phyloP scores from a whole-genome alignment of 78 protist species.

The Emiliania huxleyi region DNA sequence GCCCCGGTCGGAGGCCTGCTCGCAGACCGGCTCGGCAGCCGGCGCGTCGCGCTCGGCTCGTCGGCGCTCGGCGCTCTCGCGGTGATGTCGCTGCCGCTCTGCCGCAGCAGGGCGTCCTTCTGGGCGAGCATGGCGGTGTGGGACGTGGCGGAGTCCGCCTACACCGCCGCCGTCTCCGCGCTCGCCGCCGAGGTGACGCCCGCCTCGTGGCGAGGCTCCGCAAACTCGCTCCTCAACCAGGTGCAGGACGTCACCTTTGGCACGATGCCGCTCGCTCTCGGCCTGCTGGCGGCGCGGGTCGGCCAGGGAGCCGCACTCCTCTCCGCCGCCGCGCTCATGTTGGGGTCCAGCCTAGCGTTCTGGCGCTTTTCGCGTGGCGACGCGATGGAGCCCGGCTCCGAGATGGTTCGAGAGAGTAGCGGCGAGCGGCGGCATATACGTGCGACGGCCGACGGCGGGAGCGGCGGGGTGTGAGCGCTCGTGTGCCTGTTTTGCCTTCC shows the following conservation, averaged over 20 bases:
- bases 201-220: background rate
- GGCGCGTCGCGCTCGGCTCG: background rate
- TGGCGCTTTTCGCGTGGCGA: no score
- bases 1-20: slow-evolving; percentile 11
- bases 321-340: no score
- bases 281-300: no score
- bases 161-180: background rate
- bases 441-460: no score
- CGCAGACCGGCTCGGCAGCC: background rate
- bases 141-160: background rate
- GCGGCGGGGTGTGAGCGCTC: no score
- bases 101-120: background rate
- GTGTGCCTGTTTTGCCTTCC: no score
- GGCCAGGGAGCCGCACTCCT: no score
- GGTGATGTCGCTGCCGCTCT: background rate
- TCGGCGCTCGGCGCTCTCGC: background rate
- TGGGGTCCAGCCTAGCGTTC: no score
- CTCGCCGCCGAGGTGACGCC: background rate
- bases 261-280: no score
- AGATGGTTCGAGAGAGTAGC: no score
- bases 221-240: background rate
- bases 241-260: background rate
- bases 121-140: background rate
- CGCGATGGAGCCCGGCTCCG: no score
- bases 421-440: no score